These are phyloP conservation scores for Neofusicoccum parvum DNA, from an alignment of 2,329 filamentous ascomycete genomes.

Conservation along the genomic window DNA sequence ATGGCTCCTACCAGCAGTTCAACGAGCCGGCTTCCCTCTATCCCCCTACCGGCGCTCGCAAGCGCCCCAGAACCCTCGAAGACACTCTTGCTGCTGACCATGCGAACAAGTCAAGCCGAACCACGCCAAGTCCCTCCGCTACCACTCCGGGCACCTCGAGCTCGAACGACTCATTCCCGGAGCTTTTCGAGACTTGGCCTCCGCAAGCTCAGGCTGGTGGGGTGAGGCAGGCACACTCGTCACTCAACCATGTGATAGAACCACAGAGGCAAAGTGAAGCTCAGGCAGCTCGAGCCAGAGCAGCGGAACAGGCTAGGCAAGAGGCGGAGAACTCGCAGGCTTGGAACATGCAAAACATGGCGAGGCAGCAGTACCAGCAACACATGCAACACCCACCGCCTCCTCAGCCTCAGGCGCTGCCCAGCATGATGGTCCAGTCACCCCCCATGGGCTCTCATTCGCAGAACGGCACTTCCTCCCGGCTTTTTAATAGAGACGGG, in stretches of 20 bases:
- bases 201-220: slow-evolving; percentile 1
- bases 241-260: not conserved
- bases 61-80: slow-evolving; percentile 5
- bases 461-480: not conserved
- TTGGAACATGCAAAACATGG: not conserved
- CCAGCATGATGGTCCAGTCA: not conserved
- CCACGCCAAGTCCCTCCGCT: slow-evolving; percentile 6
- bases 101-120: slow-evolving; percentile 11
- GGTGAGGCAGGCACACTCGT: slow-evolving; percentile 8
- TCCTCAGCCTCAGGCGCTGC: not conserved
- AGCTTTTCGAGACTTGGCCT: not conserved
- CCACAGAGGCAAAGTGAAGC: not conserved
- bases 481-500: not conserved
- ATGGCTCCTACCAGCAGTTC: not conserved
- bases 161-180: slow-evolving; percentile 10
- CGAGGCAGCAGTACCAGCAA: not conserved
- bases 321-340: not conserved
- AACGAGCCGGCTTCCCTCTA: not conserved
- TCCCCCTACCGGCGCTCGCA: not conserved
- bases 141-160: slow-evolving; percentile 13
- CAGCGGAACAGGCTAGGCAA: not conserved
- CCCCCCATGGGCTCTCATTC: not conserved
- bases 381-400: not conserved
- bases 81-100: slow-evolving; percentile 6
- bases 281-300: not conserved